A percentile compares a stretch with the other conserved stretches of the same genome.
Conservation (phyloP, 306 rosid genomes). For the Ormosia semicastrata region DNA sequence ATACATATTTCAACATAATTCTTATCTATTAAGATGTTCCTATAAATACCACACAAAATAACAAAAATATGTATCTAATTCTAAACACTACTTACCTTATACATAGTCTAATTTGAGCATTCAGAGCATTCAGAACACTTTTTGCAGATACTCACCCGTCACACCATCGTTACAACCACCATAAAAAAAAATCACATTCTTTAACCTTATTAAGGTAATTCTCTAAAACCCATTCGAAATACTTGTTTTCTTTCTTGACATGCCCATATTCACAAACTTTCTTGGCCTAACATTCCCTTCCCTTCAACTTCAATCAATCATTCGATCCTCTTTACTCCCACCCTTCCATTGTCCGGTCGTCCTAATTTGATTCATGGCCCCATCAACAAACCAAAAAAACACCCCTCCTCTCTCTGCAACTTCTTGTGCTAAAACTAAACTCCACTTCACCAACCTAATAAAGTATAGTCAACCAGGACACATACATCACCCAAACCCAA, state of each 20-base stretch:
- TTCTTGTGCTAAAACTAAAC: conserved; percentile 12
- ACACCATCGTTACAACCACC: too few relatives aligned
- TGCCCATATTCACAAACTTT: neutral
- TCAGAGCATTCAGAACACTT: too few relatives aligned
- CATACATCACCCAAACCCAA: neutral
- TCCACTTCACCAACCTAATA: conserved; percentile 7
- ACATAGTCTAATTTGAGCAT: too few relatives aligned
- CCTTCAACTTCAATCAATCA: conserved; percentile 24
- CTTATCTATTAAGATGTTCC: too few relatives aligned
- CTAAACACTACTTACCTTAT: too few relatives aligned
- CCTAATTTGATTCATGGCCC: neutral
- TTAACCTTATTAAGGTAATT: too few relatives aligned
- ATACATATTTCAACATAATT: too few relatives aligned
- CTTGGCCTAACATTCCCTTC: neutral
- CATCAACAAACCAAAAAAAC: neutral
- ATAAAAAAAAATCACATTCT: too few relatives aligned
- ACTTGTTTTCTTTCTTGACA: neutral
- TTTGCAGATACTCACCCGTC: too few relatives aligned
- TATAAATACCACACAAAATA: too few relatives aligned
- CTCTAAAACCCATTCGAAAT: too few relatives aligned
- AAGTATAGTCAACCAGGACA: neutral
- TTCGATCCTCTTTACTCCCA: conserved; percentile 34
- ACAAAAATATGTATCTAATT: too few relatives aligned
- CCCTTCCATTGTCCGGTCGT: conserved; percentile 1
- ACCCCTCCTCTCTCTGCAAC: neutral